These are phyloP conservation scores for Amanita pallidorosea DNA, from an alignment of 768 basidiomycete genomes.

Conservation along the genomic window DNA sequence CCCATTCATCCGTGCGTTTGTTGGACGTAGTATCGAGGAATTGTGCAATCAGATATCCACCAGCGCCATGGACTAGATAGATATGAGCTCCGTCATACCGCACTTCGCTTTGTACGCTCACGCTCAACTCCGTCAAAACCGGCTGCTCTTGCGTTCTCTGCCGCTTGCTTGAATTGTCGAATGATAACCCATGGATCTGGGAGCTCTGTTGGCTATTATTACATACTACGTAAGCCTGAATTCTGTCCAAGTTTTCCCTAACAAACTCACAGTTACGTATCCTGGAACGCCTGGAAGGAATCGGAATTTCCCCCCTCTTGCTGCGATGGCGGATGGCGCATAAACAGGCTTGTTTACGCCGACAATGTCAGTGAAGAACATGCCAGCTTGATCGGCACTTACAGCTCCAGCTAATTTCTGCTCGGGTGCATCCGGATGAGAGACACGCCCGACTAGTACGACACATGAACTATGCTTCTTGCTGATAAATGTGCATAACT, in stretches of 20 bases:
- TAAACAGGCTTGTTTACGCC: conserved; percentile 26
- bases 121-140: conserved; percentile 17
- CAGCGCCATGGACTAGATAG: conserved; percentile 29
- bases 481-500: background rate
- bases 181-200: too few relatives aligned
- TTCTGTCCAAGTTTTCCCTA: background rate
- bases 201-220: too few relatives aligned
- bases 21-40: conserved; percentile 37
- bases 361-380: conserved; percentile 1
- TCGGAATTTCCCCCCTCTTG: conserved; percentile 30
- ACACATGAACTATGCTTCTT: background rate
- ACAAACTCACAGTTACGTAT: conserved; percentile 24
- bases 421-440: conserved; percentile 27
- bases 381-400: background rate
- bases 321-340: conserved; percentile 30
- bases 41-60: conserved; percentile 35
- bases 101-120: conserved; percentile 11
- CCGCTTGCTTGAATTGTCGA: conserved; percentile 33
- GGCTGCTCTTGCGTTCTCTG: conserved; percentile 35
- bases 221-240: conserved; percentile 10
- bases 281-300: conserved; percentile 25
- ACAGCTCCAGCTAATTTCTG: conserved; percentile 26
- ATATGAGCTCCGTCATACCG: background rate
- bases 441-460: conserved; percentile 23
- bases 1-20: conserved; percentile 51